A percentile compares a stretch with the other conserved stretches of the same genome.
phyloP scores from a whole-genome alignment of 2,329 filamentous ascomycete species.

The Monosporascus ibericus region DNA sequence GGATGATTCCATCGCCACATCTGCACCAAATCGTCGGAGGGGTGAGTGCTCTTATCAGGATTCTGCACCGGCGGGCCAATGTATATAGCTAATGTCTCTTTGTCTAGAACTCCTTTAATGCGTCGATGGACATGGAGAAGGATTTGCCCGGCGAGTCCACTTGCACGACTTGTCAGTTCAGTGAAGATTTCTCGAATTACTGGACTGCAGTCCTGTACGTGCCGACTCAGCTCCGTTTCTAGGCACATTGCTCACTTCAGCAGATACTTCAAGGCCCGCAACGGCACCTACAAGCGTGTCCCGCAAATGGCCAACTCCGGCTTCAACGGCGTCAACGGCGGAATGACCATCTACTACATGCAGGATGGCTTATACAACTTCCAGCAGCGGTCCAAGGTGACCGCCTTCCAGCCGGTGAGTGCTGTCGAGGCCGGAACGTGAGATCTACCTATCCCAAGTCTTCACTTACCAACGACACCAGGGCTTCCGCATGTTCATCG shows the following conservation, averaged over 20 bases:
- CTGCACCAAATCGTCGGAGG: slow-evolving; percentile 25
- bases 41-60: neutral
- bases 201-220: slow-evolving; percentile 20
- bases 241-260: neutral
- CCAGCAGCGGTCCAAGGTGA: slow-evolving; percentile 26
- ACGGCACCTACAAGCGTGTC: slow-evolving; percentile 23
- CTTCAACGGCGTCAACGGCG: slow-evolving; percentile 17
- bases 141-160: slow-evolving; percentile 18
- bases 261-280: slow-evolving; percentile 17
- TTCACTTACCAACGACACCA: slow-evolving; percentile 8
- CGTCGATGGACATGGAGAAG: slow-evolving; percentile 19
- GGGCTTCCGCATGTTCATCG: slow-evolving; percentile 42
- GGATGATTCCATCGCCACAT: slow-evolving; percentile 21
- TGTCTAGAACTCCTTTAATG: slow-evolving; percentile 20
- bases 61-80: neutral
- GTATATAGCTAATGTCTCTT: neutral
- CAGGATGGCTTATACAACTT: slow-evolving; percentile 10
- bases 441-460: slow-evolving; percentile 2
- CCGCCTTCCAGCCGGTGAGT: slow-evolving; percentile 33
- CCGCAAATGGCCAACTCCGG: slow-evolving; percentile 21
- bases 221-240: neutral
- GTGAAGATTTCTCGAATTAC: slow-evolving; percentile 24
- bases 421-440: neutral
- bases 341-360: slow-evolving; percentile 26
- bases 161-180: slow-evolving; percentile 22